phyloP scores from a whole-genome alignment of 2,329 filamentous ascomycete species.

The Penicillium sclerotiorum region DNA sequence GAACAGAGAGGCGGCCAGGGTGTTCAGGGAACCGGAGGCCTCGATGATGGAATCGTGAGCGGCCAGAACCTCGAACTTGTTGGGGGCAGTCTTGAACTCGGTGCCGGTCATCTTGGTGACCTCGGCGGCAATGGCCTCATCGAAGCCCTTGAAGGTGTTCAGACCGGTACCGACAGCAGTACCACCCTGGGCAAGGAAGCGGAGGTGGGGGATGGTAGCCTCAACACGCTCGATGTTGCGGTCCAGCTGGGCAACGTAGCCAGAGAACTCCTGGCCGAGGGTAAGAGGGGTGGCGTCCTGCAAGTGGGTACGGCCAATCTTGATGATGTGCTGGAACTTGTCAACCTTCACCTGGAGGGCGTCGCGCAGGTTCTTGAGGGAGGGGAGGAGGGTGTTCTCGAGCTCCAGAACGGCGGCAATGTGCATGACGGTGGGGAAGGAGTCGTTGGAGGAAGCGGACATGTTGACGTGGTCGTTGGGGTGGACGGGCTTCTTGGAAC shows the following conservation, averaged over 20 bases:
- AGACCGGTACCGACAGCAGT: constrained; percentile 96
- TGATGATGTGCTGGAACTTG: constrained; percentile 92
- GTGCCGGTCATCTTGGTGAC: constrained; percentile 91
- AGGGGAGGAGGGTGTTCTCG: constrained; percentile 80
- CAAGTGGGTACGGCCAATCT: constrained; percentile 96
- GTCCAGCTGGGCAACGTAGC: constrained; percentile 93
- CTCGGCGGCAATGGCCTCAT: constrained; percentile 87
- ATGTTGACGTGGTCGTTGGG: constrained; percentile 99
- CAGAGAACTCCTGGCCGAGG: constrained; percentile 95
- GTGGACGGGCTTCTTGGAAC: constrained; percentile 97
- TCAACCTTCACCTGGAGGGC: constrained; percentile 88
- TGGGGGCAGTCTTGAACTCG: constrained; percentile 92
- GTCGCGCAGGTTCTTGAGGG: constrained; percentile 77
- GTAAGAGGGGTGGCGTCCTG: constrained; percentile 97
- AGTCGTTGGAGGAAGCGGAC: constrained; percentile 97
- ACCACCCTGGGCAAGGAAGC: constrained; percentile 88
- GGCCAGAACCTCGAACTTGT: constrained; percentile 97
- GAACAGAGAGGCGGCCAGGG: constrained; percentile 84
- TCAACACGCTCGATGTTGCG: constrained; percentile 86
- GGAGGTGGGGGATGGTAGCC: constrained; percentile 78
- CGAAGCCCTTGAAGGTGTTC: constrained; percentile 96
- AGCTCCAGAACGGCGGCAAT: constrained; percentile 95
- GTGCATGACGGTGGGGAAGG: constrained; percentile 99
- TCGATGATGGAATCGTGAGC: constrained; percentile 96
- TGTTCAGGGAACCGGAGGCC: constrained; percentile 91